Conservation (phyloP, 2,329 filamentous ascomycete genomes). For the Corniculantispora saksenae region DNA sequence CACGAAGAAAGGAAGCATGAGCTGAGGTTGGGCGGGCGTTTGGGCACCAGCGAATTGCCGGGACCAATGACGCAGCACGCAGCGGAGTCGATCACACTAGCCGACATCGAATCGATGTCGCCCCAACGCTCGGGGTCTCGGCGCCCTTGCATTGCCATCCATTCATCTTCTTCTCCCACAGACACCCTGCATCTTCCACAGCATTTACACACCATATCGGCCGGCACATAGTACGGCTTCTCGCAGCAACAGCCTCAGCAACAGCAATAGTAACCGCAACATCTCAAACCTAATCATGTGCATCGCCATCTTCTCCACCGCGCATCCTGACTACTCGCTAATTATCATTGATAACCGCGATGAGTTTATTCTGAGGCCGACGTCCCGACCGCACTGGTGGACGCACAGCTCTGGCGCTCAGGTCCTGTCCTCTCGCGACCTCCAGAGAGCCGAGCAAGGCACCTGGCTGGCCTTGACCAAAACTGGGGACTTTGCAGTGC, state of each 20-base stretch:
- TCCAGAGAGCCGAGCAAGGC: slow-evolving; percentile 62
- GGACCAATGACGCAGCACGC: slow-evolving; percentile 13
- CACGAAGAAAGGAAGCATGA: too few species aligned
- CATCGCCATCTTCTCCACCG: slow-evolving; percentile 73
- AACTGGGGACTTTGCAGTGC: slow-evolving; percentile 60
- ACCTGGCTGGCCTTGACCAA: slow-evolving; percentile 67
- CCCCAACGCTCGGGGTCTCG: too few species aligned
- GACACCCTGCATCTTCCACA: not conserved
- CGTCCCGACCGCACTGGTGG: slow-evolving; percentile 67
- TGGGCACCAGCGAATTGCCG: slow-evolving; percentile 8
- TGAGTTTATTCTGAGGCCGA: slow-evolving; percentile 67
- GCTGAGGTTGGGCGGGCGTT: slow-evolving; percentile 4
- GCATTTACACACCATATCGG: not conserved
- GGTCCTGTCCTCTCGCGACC: slow-evolving; percentile 62
- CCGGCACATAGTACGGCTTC: not conserved
- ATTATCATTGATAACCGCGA: slow-evolving; percentile 79
- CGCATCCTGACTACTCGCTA: slow-evolving; percentile 73
- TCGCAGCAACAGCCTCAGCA: not conserved
- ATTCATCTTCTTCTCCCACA: not conserved
- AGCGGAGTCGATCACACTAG: slow-evolving; percentile 6
- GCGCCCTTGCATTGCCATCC: too few species aligned
- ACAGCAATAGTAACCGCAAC: slow-evolving; percentile 30
- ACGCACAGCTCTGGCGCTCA: slow-evolving; percentile 44
- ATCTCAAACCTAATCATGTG: slow-evolving; percentile 76
- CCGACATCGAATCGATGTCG: not conserved